Percentiles rank a stretch among this genome's conserved stretches.
Evolutionary conservation across 2,329 filamentous ascomycete species (phyloP).

Genomic region (Aspergillus quadrilineatus): DNA sequence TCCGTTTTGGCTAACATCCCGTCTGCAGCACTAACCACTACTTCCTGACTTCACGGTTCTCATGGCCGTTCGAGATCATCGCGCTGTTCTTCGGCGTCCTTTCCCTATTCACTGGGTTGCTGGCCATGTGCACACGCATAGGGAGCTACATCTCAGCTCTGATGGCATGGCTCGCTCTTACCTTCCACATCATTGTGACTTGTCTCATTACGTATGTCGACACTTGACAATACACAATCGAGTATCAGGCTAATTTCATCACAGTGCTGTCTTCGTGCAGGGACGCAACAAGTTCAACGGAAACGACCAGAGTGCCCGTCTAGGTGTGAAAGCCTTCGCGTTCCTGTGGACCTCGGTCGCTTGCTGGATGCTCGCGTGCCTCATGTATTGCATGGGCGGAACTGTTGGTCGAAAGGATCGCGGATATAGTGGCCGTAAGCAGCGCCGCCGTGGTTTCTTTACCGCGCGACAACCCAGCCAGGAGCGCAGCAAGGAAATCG

Average conservation of each 20-base stretch:
- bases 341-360: conserved; percentile 62
- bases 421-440: conserved; percentile 39
- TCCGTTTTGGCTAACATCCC: not conserved
- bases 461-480: conserved; percentile 29
- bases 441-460: conserved; percentile 42
- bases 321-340: conserved; percentile 59
- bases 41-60: conserved; percentile 86
- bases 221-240: not conserved
- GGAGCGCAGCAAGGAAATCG: conserved; percentile 30
- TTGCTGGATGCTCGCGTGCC: conserved; percentile 55
- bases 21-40: conserved; percentile 58
- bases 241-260: conserved; percentile 9
- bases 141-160: conserved; percentile 53
- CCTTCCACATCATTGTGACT: conserved; percentile 60
- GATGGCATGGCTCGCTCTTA: conserved; percentile 52
- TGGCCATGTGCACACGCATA: conserved; percentile 54
- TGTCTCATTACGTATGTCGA: conserved; percentile 62
- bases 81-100: conserved; percentile 69
- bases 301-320: conserved; percentile 48
- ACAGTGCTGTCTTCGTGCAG: conserved; percentile 59
- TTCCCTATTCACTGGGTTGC: conserved; percentile 47
- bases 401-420: conserved; percentile 30
- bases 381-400: conserved; percentile 57
- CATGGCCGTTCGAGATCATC: conserved; percentile 88
- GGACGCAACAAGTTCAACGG: conserved; percentile 57